A percentile compares a stretch with the other conserved stretches of the same genome.
Conservation (phyloP, 805 yeast genomes). For the Saturnispora gosingensis region DNA sequence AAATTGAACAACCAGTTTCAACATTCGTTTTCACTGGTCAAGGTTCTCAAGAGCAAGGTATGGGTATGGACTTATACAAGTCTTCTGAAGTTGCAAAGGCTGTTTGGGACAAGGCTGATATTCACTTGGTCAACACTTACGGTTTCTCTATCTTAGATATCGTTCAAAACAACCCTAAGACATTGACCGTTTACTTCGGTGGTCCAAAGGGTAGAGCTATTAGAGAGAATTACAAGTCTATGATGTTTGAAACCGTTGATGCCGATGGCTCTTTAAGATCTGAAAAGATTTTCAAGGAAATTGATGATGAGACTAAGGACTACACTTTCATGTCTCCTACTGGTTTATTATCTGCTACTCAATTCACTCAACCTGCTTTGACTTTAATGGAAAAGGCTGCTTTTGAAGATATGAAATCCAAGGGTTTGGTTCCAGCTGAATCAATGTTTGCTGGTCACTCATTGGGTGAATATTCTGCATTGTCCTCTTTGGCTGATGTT, state of each 20-base stretch:
- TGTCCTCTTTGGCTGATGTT: slow-evolving; percentile 94
- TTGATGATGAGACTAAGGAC: slow-evolving; percentile 70
- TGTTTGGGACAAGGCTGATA: slow-evolving; percentile 98
- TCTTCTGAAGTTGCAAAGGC: slow-evolving; percentile 84
- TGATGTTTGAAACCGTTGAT: slow-evolving; percentile 95
- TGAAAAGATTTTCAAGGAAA: slow-evolving; percentile 92
- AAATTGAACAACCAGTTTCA: slow-evolving; percentile 95
- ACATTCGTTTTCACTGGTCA: slow-evolving; percentile 98
- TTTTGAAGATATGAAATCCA: slow-evolving; percentile 92
- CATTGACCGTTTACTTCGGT: slow-evolving; percentile 92
- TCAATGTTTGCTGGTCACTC: slow-evolving; percentile 99
- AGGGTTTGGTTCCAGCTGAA: slow-evolving; percentile 90
- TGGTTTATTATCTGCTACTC: slow-evolving; percentile 95
- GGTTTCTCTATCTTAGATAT: slow-evolving; percentile 96
- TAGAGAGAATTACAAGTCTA: slow-evolving; percentile 86
- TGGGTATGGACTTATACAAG: slow-evolving; percentile 98
- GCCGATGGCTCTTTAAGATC: slow-evolving; percentile 75
- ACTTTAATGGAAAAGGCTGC: slow-evolving; percentile 99
- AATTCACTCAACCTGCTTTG: slow-evolving; percentile 98
- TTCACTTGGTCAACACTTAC: slow-evolving; percentile 83
- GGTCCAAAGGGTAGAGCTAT: slow-evolving; percentile 95
- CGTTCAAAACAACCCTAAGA: slow-evolving; percentile 92
- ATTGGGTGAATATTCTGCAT: slow-evolving; percentile 96
- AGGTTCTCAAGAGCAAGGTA: slow-evolving; percentile 99
- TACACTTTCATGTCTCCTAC: slow-evolving; percentile 87